Evolutionary conservation across 305 asterid species (phyloP).

Genomic region (Fraxinus baroniana): DNA sequence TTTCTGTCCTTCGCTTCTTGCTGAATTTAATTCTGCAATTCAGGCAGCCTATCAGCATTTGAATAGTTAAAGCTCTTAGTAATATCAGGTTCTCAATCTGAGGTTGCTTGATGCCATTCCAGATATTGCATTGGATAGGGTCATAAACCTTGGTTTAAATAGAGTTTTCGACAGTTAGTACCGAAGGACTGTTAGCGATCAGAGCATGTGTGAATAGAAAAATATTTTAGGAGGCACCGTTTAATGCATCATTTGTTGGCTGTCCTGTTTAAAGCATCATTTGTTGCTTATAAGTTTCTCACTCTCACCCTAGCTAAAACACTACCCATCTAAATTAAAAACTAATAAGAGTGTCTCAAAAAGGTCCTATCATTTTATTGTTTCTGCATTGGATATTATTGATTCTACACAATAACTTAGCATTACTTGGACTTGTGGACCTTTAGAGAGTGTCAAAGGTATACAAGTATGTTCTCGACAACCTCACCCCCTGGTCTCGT

Average conservation of each 20-base stretch:
- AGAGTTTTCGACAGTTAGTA: neutral
- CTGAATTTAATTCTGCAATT: neutral
- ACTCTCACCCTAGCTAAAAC: neutral
- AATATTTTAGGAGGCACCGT: neutral
- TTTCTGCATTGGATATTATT: neutral
- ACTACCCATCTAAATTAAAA: neutral
- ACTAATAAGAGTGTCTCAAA: no score
- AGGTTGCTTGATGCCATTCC: neutral
- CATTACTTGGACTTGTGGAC: neutral
- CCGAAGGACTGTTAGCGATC: neutral
- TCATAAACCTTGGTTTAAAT: neutral
- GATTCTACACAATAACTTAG: neutral
- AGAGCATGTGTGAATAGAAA: neutral
- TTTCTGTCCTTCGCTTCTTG: neutral
- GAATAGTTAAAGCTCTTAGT: neutral
- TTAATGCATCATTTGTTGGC: neutral
- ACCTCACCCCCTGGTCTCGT: neutral
- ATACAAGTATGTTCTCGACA: neutral
- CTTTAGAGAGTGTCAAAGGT: neutral
- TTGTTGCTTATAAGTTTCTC: neutral
- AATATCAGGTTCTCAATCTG: neutral
- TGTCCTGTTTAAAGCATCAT: neutral
- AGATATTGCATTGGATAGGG: neutral
- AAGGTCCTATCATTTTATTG: neutral
- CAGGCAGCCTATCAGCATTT: neutral